These are phyloP conservation scores for Microbotryum violaceum DNA, from an alignment of 1,284 basidiomycete genomes.

Conservation along the genomic window DNA sequence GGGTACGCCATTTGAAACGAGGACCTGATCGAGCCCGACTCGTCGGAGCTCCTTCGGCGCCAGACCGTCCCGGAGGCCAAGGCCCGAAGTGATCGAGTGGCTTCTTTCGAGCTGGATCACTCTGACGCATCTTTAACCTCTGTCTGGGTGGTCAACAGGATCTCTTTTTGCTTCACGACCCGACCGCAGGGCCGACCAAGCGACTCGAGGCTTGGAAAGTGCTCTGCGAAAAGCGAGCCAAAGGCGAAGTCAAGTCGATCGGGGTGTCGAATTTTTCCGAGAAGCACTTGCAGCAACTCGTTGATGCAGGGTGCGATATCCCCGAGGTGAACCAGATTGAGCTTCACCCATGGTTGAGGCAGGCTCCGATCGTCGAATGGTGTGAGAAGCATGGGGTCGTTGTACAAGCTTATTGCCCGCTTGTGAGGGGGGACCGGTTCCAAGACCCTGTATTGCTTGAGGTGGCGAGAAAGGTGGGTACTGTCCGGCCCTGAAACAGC, in stretches of 20 bases:
- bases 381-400: slow-evolving; percentile 61
- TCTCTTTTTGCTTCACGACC: slow-evolving; percentile 68
- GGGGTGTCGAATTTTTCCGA: slow-evolving; percentile 68
- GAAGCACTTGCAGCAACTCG: slow-evolving; percentile 68
- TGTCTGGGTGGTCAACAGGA: slow-evolving; percentile 42
- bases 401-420: slow-evolving; percentile 62
- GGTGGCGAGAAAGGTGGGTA: slow-evolving; percentile 52
- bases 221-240: slow-evolving; percentile 52
- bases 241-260: slow-evolving; percentile 60
- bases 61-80: too few relatives aligned
- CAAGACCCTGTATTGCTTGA: slow-evolving; percentile 51
- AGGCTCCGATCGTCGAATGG: slow-evolving; percentile 66
- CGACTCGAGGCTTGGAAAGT: slow-evolving; percentile 60
- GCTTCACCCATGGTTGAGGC: slow-evolving; percentile 77
- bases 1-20: slow-evolving; percentile 44
- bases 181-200: slow-evolving; percentile 52
- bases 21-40: too few relatives aligned
- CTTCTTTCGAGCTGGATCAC: slow-evolving; percentile 46
- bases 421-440: slow-evolving; percentile 55
- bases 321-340: slow-evolving; percentile 69
- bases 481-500: background rate
- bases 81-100: too few relatives aligned
- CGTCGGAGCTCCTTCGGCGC: too few relatives aligned
- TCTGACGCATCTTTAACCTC: background rate
- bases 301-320: slow-evolving; percentile 50